These are phyloP conservation scores for Calocera cornea DNA, from an alignment of 768 basidiomycete genomes.

Conservation along the genomic window DNA sequence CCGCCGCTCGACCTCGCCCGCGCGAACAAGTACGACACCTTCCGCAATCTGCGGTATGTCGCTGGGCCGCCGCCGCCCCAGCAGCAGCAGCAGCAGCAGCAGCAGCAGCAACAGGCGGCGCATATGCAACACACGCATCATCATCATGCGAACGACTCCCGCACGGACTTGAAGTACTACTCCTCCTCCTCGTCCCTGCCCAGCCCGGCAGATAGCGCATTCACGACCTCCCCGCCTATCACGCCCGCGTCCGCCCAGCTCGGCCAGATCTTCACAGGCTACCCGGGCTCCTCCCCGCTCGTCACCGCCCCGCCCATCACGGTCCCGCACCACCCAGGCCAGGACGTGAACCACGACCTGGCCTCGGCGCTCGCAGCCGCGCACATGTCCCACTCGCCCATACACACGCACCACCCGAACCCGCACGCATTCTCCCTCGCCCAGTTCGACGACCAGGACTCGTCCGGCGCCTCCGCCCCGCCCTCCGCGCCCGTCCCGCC, in stretches of 20 bases:
- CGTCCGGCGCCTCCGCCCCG: not conserved
- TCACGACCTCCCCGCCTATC: not conserved
- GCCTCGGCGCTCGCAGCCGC: not conserved
- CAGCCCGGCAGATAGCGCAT: not conserved
- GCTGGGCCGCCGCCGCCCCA: not conserved
- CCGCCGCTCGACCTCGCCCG: not conserved
- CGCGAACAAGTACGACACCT: constrained; percentile 1
- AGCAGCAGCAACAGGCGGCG: no score
- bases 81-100: not conserved
- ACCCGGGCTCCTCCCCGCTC: not conserved
- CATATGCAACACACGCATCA: not conserved
- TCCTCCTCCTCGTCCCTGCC: not conserved
- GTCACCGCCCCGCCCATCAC: constrained; percentile 3
- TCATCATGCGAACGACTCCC: not conserved
- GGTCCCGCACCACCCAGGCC: not conserved
- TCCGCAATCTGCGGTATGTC: not conserved
- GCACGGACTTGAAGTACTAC: not conserved
- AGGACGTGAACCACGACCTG: not conserved
- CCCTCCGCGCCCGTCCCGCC: not conserved
- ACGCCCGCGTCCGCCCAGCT: not conserved
- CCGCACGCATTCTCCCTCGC: not conserved
- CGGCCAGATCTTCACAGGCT: not conserved
- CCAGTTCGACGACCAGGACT: not conserved
- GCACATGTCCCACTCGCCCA: not conserved
- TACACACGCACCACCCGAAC: not conserved